Conservation (phyloP, 352 stramenopile genomes). For the Phytophthora nicotianae region DNA sequence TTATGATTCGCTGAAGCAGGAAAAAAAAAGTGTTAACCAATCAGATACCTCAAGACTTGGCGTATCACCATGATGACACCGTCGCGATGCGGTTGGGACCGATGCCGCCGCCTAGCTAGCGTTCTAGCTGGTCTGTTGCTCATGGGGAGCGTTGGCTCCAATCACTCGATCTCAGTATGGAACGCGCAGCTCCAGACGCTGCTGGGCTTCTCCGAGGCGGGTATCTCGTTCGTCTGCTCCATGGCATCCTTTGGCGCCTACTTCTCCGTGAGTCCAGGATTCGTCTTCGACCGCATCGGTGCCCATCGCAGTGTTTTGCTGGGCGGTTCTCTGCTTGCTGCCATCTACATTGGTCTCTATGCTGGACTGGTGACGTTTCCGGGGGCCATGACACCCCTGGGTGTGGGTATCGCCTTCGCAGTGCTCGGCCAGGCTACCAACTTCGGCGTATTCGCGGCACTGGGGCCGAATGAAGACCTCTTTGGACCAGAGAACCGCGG, state of each 20-base stretch:
- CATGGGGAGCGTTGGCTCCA: constrained; percentile 68
- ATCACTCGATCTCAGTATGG: constrained; percentile 81
- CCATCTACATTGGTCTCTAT: constrained; percentile 53
- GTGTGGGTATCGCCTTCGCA: constrained; percentile 61
- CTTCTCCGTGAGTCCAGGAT: constrained; percentile 70
- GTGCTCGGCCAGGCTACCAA: constrained; percentile 65
- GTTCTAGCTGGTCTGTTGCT: constrained; percentile 58
- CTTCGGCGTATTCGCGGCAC: constrained; percentile 71
- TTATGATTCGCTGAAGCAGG: too few species aligned
- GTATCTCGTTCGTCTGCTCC: constrained; percentile 80
- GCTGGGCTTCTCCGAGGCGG: constrained; percentile 68
- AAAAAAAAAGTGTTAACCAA: constrained; percentile 4
- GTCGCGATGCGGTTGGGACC: constrained; percentile 17
- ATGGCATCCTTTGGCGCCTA: constrained; percentile 83
- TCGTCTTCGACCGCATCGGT: constrained; percentile 72
- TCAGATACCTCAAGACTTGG: neutral
- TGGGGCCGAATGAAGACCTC: constrained; percentile 78
- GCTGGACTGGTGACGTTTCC: constrained; percentile 40
- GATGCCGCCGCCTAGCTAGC: constrained; percentile 47
- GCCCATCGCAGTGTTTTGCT: constrained; percentile 62
- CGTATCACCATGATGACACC: neutral
- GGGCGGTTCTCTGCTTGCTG: constrained; percentile 41
- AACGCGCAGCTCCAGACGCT: constrained; percentile 67
- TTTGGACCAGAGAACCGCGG: constrained; percentile 69
- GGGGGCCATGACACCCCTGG: constrained; percentile 45